These are phyloP conservation scores for Phytophthora sansomeana DNA, from an alignment of 352 stramenopile species.

Conservation along the genomic window DNA sequence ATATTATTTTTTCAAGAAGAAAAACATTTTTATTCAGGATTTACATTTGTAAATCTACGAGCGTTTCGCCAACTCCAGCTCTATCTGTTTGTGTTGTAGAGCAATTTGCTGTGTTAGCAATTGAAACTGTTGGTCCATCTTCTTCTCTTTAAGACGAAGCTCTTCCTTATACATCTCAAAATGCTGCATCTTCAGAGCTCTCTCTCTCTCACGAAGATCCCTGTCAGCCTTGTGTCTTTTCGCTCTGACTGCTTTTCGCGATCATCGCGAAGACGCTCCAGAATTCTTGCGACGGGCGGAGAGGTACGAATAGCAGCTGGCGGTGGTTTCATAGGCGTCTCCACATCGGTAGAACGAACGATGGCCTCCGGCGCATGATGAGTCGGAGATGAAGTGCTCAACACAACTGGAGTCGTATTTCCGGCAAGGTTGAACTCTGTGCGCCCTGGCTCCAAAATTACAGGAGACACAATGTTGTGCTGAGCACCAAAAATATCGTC, in stretches of 20 bases:
- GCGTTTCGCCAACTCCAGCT: neutral
- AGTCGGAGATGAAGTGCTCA: too few species aligned
- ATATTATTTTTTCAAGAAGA: too few species aligned
- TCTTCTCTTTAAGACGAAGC: neutral
- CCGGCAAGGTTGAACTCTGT: too few species aligned
- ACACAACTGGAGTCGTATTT: too few species aligned
- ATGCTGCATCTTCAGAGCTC: neutral
- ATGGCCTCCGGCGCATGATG: too few species aligned
- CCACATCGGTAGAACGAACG: too few species aligned
- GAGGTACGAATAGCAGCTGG: too few species aligned
- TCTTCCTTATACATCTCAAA: neutral
- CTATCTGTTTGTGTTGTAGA: neutral
- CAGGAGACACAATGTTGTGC: neutral
- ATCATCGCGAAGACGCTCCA: neutral
- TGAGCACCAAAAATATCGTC: constrained; percentile 1
- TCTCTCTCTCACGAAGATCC: too few species aligned
- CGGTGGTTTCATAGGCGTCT: too few species aligned
- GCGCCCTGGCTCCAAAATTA: neutral
- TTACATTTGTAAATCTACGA: neutral
- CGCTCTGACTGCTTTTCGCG: neutral
- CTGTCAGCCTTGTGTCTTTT: neutral
- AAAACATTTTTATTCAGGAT: constrained; percentile 3
- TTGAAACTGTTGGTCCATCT: constrained; percentile 2
- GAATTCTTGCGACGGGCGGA: neutral
- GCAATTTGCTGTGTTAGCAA: neutral